Evolutionary conservation across 179 eudicot species (phyloP).

Genomic region (Vitellaria paradoxa): DNA sequence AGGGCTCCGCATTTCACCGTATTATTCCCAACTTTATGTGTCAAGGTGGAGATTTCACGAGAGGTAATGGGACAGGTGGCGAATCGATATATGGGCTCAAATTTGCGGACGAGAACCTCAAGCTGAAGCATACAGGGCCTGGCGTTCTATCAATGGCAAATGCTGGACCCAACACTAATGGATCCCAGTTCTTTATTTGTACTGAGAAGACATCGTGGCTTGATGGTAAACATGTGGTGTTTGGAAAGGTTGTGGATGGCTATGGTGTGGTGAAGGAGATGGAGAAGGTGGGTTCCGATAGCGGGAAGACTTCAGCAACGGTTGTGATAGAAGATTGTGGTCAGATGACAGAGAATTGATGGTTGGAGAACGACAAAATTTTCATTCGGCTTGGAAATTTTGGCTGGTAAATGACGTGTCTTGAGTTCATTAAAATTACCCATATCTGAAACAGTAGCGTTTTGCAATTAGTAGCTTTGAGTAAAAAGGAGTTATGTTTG

Average conservation of each 20-base stretch:
- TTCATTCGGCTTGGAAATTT: neutral
- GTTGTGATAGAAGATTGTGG: conserved; percentile 69
- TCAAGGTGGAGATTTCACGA: conserved; percentile 70
- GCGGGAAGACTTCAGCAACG: conserved; percentile 28
- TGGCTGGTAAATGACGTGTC: neutral
- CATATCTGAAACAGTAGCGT: neutral
- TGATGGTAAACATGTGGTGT: conserved; percentile 66
- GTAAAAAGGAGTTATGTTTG: neutral
- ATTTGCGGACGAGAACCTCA: conserved; percentile 63
- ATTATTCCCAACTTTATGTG: conserved; percentile 67
- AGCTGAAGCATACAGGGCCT: conserved; percentile 59
- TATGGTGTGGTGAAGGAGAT: conserved; percentile 49
- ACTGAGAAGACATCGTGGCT: conserved; percentile 51
- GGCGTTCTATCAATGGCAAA: conserved; percentile 70
- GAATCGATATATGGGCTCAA: conserved; percentile 62
- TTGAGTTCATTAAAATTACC: neutral
- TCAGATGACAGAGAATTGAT: conserved; percentile 39
- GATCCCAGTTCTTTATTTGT: conserved; percentile 67
- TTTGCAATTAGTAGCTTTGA: neutral
- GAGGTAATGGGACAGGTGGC: conserved; percentile 68
- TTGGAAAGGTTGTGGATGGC: conserved; percentile 71
- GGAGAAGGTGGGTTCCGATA: conserved; percentile 45
- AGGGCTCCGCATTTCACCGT: conserved; percentile 59
- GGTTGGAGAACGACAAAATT: neutral
- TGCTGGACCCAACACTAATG: conserved; percentile 60